A percentile compares a stretch with the other conserved stretches of the same genome.
Evolutionary conservation across 441 rosid species (phyloP).

Genomic region (Jatropha multifida): DNA sequence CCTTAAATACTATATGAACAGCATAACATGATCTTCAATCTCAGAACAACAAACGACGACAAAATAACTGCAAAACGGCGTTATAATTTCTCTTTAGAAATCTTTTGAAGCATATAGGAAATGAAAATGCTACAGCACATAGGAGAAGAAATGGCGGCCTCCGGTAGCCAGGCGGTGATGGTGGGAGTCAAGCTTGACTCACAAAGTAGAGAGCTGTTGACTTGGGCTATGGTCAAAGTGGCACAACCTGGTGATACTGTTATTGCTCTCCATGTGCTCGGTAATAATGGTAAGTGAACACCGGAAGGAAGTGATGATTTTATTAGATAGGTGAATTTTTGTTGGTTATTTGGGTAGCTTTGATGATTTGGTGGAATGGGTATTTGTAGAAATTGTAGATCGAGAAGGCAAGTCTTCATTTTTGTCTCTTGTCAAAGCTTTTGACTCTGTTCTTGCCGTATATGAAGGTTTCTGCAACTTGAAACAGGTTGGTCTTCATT

Average conservation of each 20-base stretch:
- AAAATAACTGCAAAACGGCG: neutral
- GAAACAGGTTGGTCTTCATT: constrained; percentile 55
- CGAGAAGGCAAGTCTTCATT: constrained; percentile 79
- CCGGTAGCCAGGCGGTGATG: constrained; percentile 54
- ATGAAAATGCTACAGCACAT: constrained; percentile 42
- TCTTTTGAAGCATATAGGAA: neutral
- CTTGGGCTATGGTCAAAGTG: constrained; percentile 90
- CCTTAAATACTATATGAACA: constrained; percentile 20
- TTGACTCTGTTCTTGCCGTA: constrained; percentile 77
- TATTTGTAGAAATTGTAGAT: constrained; percentile 59
- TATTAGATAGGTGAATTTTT: constrained; percentile 8
- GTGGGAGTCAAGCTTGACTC: constrained; percentile 82
- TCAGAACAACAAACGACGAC: constrained; percentile 21
- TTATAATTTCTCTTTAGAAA: neutral
- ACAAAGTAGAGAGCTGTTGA: constrained; percentile 67
- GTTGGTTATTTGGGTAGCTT: constrained; percentile 26
- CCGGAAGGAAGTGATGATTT: neutral
- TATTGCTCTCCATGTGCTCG: constrained; percentile 84
- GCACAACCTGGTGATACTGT: constrained; percentile 82
- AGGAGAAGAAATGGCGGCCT: constrained; percentile 27
- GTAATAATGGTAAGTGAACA: constrained; percentile 45
- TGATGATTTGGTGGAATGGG: constrained; percentile 49
- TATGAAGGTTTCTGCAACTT: constrained; percentile 97
- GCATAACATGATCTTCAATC: constrained; percentile 34
- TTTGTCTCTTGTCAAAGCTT: constrained; percentile 67